These are phyloP conservation scores for Hibiscus tridactylites DNA, from an alignment of 345 rosid species.

Conservation along the genomic window DNA sequence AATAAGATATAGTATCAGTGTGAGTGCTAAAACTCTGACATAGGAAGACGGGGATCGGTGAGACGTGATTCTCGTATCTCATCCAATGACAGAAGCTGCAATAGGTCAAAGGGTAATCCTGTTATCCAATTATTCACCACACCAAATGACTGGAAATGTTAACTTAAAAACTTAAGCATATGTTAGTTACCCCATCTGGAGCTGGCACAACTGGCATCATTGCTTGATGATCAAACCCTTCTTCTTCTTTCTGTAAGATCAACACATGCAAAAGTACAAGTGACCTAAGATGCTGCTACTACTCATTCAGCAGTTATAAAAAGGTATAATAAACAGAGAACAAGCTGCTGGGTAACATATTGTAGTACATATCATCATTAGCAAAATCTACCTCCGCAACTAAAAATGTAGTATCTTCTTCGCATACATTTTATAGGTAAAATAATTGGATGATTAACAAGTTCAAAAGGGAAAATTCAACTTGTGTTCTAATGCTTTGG, in stretches of 20 bases:
- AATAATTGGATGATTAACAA: background rate
- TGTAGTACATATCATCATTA: background rate
- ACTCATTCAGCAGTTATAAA: background rate
- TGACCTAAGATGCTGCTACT: background rate
- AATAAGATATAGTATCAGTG: background rate
- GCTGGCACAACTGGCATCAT: conserved; percentile 61
- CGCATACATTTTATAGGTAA: background rate
- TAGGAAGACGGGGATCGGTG: conserved; percentile 81
- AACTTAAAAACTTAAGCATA: background rate
- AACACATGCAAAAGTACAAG: conserved; percentile 2
- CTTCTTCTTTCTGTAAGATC: conserved; percentile 52
- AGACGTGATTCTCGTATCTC: conserved; percentile 72
- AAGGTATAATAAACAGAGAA: background rate
- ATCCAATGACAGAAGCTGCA: conserved; percentile 84
- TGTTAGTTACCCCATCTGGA: conserved; percentile 60
- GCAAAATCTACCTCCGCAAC: background rate
- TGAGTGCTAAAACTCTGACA: conserved; percentile 29
- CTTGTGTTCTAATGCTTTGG: background rate
- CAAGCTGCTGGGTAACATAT: background rate
- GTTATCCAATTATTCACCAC: background rate
- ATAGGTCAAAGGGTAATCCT: conserved; percentile 17
- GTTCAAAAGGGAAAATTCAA: background rate
- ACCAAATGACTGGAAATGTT: conserved; percentile 11
- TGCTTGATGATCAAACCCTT: conserved; percentile 71
- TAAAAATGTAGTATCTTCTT: background rate